Base-by-base conservation (phyloP, 2,329 filamentous ascomycete species). In the Pseudomassariella vexata region DNA sequence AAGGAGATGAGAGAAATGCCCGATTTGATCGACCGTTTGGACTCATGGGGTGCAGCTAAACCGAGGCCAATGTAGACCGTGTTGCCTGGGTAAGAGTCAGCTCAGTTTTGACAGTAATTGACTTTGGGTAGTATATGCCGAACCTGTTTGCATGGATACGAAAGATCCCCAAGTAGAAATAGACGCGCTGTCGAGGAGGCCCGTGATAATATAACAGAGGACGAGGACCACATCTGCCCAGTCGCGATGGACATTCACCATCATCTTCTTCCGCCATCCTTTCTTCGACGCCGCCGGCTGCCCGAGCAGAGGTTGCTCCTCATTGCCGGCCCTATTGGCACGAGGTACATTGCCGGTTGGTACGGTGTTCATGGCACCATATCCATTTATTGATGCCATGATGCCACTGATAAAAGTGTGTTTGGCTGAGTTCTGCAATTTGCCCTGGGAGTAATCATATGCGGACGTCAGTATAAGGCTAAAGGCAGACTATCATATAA, bases 71-170 rank as follows among this genome's bases (percentile, higher is more conserved):
- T 66, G 53, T 87, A 90, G 28, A 90, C 75, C 5, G 85, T 88
- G 56, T 90, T 90, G 36, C 81, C 72, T 76, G 28, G 25, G 12
- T 21, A 3, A 27, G 34, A n/a, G n/a, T n/a, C n/a, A n/a, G n/a
- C n/a, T n/a, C n/a, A n/a, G n/a, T n/a, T n/a, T n/a, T n/a, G 10
- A 24, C 10, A 19, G 17, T 6, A 10, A 23, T 5, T 18, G n/a
- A 6, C 3, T 25, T 15, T 9, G 24, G 32, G 18, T 18, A 57
- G n/a, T n/a, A n/a, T n/a, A n/a, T n/a, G n/a, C n/a, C 63, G 41
- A 48, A 75, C 82, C 83, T 19, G 84, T 89, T 52, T 89, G 85
- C 84, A 89, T 89, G 47, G 79, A 85, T 24, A 87, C 83, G 46
- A 90, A 90, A 3, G 80, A 80, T 9, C 83, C 82, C 79, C 82